Conservation (phyloP, 2,329 filamentous ascomycete species). For the Xylariaceae sp. region DNA sequence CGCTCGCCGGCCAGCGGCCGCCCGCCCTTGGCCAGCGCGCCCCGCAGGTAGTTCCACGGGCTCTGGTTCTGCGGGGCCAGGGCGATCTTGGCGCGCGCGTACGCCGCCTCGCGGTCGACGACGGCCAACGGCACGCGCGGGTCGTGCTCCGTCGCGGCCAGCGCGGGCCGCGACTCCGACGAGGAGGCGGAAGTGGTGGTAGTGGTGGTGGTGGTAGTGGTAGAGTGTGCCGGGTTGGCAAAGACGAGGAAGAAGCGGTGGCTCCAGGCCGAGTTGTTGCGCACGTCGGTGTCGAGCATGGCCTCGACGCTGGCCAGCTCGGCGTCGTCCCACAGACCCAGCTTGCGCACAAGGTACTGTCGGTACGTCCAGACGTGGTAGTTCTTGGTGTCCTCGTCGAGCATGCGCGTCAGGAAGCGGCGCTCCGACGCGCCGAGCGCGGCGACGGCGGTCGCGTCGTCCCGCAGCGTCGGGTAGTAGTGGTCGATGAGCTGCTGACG, state of each 20-base stretch:
- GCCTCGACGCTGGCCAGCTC: constrained; percentile 66
- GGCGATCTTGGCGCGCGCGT: constrained; percentile 63
- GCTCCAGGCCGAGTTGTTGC: constrained; percentile 97
- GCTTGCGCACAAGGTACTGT: constrained; percentile 58
- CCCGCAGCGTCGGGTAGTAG: constrained; percentile 46
- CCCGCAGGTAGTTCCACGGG: constrained; percentile 86
- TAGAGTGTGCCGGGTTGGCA: constrained; percentile 46
- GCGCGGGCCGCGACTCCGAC: constrained; percentile 17
- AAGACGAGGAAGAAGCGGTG: constrained; percentile 95
- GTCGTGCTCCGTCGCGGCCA: constrained; percentile 44
- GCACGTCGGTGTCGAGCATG: constrained; percentile 71
- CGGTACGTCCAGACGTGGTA: constrained; percentile 98
- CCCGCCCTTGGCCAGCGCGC: constrained; percentile 61
- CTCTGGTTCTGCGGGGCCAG: constrained; percentile 89
- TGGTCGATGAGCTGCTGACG: constrained; percentile 58
- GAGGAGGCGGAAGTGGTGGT: too few relatives aligned
- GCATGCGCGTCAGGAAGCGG: constrained; percentile 71
- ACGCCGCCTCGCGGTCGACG: constrained; percentile 68
- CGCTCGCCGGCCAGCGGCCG: constrained; percentile 37
- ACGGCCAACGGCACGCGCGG: constrained; percentile 51
- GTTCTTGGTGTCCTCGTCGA: constrained; percentile 85
- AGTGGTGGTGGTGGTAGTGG: too few relatives aligned
- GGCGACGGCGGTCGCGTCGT: constrained; percentile 27
- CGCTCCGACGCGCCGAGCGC: constrained; percentile 59
- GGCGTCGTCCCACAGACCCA: constrained; percentile 51